Percentiles rank a stretch among this genome's conserved stretches.
These are phyloP conservation scores for Pseudonectria foliicola DNA, from an alignment of 2,329 filamentous ascomycete species.

Conservation along the genomic window DNA sequence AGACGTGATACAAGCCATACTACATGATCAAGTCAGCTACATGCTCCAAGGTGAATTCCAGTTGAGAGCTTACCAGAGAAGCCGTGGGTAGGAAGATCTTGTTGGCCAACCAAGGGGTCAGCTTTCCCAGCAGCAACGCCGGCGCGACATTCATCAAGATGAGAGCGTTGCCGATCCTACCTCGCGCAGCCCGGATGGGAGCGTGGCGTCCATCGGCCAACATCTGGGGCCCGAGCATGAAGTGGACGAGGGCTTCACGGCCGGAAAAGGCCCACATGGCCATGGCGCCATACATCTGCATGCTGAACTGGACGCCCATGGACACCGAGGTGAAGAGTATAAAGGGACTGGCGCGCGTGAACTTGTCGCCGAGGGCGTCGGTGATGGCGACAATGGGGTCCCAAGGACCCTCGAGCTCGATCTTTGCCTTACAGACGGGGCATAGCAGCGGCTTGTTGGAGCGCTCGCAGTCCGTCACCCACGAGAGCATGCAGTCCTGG, in stretches of 20 bases:
- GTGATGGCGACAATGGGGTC: constrained; percentile 65
- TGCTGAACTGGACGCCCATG: constrained; percentile 42
- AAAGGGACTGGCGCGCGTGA: constrained; percentile 51
- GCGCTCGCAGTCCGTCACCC: constrained; percentile 83
- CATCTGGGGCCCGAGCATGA: constrained; percentile 31
- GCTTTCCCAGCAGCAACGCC: constrained; percentile 35
- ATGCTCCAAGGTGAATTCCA: neutral
- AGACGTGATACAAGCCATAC: constrained; percentile 41
- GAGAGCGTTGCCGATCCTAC: constrained; percentile 27
- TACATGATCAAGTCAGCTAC: constrained; percentile 14
- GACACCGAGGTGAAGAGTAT: constrained; percentile 56
- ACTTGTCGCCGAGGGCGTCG: constrained; percentile 47
- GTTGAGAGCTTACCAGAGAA: constrained; percentile 28
- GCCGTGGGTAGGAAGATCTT: constrained; percentile 36
- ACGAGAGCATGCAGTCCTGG: constrained; percentile 81
- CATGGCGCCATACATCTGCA: constrained; percentile 46
- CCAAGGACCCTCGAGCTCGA: constrained; percentile 66
- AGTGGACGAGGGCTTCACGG: constrained; percentile 34
- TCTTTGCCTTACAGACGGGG: constrained; percentile 81
- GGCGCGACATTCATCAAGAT: constrained; percentile 41
- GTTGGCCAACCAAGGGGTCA: constrained; percentile 36
- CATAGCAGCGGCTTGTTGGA: constrained; percentile 64
- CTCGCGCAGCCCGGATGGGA: constrained; percentile 19
- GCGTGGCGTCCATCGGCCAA: constrained; percentile 18
- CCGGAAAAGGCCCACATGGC: constrained; percentile 48